Evolutionary conservation across 331 rosid species (phyloP), one percentile per base, ranked within the genome.

Genomic region (Quercus lobata): DNA sequence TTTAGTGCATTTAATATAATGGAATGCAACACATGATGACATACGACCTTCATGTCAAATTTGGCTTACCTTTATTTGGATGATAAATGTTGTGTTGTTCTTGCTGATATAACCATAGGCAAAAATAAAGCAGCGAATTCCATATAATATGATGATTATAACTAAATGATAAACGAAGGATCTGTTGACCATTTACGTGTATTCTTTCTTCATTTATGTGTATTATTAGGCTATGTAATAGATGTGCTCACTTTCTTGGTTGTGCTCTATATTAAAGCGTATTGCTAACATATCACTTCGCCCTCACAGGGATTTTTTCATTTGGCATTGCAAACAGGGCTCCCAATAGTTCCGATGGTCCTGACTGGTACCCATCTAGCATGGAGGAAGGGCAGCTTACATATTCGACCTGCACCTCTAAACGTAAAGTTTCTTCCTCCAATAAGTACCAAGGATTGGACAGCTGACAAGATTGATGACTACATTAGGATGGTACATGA

Each of bases 361-460:
- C 32, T 88, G 37, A 79, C 84, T 1, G 94, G 94, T 3, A 88
- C 92, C 18, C 90, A 90, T 69, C 81, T 22, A n/a, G 90, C 92
- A 18, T 84, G 94, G 90, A 84, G 89, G 73, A 90, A 90, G 74
- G 94, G 86, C 37, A 73, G 92, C 72, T 83, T 86, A 69, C 91
- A 49, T 58, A 81, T 90, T 14, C 74, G 92, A 19, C 87, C 89
- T 0, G 80, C 88, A 0, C 94, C 90, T 44, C 81, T 90, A 16
- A 72, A 80, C 0, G 58, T 86, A 30, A 86, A 86, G 82, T 88
- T 74, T 77, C 89, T 90, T 56, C 83, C 90, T 77, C 90, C 89
- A 0, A 83, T 90, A 68, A 78, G 52, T 57, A 90, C 90, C 30
- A 57, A 77, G 32, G 78, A 68, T 81, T 88, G 94, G 92, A 81